Percentiles rank a stretch among this genome's conserved stretches.
These are phyloP conservation scores for Mycena citricolor DNA, from an alignment of 1,284 basidiomycete genomes.

Conservation along the genomic window DNA sequence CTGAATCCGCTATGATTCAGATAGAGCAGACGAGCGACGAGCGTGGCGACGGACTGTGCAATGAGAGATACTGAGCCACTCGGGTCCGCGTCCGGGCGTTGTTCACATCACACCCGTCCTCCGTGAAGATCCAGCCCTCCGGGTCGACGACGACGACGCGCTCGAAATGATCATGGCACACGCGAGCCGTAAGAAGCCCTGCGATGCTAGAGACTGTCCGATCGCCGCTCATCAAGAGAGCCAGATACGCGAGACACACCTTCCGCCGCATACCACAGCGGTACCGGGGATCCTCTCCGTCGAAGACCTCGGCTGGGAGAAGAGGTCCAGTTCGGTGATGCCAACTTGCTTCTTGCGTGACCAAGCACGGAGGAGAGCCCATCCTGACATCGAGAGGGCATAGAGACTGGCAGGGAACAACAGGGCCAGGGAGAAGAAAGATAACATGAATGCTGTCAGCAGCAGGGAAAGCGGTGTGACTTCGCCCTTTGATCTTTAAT, in stretches of 20 bases:
- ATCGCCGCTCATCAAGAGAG: background rate
- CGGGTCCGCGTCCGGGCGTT: constrained; percentile 25
- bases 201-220: constrained; percentile 5
- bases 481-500: no score
- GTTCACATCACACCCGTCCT: constrained; percentile 25
- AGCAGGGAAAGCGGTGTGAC: no score
- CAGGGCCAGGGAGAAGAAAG: no score
- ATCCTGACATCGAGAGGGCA: no score
- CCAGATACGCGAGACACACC: constrained; percentile 2
- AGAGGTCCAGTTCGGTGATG: no score
- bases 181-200: constrained; percentile 18
- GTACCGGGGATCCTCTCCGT: constrained; percentile 18
- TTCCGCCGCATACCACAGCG: constrained; percentile 19
- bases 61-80: constrained; percentile 30
- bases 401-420: no score
- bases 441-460: no score
- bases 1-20: no score
- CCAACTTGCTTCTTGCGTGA: no score
- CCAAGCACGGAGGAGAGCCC: no score
- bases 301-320: no score
- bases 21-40: no score
- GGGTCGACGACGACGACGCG: constrained; percentile 35
- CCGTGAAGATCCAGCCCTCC: constrained; percentile 29
- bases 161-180: constrained; percentile 34
- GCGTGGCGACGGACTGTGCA: constrained; percentile 30